Conservation (phyloP, 73 alveolate species). For the Blepharisma stoltei region DNA sequence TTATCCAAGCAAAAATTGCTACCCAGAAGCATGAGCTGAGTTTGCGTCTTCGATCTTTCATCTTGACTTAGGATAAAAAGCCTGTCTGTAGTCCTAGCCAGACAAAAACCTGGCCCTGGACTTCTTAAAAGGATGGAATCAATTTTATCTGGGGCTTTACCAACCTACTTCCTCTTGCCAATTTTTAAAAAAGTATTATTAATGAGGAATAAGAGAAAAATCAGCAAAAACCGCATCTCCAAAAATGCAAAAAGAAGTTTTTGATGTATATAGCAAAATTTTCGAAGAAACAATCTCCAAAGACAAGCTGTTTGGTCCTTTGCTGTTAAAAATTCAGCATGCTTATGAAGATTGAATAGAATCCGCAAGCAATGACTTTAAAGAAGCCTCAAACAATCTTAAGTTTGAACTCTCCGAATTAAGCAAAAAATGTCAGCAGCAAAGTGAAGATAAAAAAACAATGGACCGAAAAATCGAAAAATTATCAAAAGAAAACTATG, state of each 20-base stretch:
- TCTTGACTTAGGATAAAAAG: too few relatives aligned
- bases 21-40: too few relatives aligned
- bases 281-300: slow-evolving; percentile 4
- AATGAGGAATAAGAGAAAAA: too few relatives aligned
- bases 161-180: too few relatives aligned
- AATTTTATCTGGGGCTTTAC: too few relatives aligned
- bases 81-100: too few relatives aligned
- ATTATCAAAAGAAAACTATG: slow-evolving; percentile 17
- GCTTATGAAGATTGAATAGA: slow-evolving; percentile 23
- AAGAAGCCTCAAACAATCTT: not conserved
- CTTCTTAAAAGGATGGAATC: too few relatives aligned
- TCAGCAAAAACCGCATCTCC: too few relatives aligned
- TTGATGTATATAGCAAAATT: not conserved
- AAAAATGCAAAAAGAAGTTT: not conserved
- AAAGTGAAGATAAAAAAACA: slow-evolving; percentile 1
- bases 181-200: too few relatives aligned
- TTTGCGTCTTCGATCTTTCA: too few relatives aligned
- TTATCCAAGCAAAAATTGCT: too few relatives aligned
- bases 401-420: not conserved
- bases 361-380: not conserved
- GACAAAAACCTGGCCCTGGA: too few relatives aligned
- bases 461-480: slow-evolving; percentile 7
- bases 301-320: not conserved
- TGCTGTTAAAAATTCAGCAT: not conserved
- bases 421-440: not conserved